A percentile compares a stretch with the other conserved stretches of the same genome.
Conservation (phyloP, 1,284 basidiomycete genomes). For the Microbotryum intermedium region DNA sequence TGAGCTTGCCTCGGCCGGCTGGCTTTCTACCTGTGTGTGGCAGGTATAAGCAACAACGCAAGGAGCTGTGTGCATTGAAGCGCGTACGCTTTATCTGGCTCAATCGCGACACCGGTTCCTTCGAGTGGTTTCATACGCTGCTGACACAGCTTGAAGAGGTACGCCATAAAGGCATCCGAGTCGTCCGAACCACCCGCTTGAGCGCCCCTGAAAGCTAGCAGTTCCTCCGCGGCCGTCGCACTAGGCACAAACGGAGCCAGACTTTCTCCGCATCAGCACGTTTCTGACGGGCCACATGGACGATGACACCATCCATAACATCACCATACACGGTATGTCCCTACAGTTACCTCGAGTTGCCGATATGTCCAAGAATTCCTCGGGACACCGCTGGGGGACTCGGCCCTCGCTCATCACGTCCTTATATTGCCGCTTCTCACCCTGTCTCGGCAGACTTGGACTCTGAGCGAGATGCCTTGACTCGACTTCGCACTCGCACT, state of each 20-base stretch:
- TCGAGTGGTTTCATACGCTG: conserved; percentile 84
- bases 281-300: conserved; percentile 78
- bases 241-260: conserved; percentile 44
- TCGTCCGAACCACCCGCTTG: background rate
- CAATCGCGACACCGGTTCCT: conserved; percentile 49
- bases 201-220: background rate
- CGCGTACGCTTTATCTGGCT: conserved; percentile 83
- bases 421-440: too few species aligned
- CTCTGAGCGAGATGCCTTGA: conserved; percentile 62
- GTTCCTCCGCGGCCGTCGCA: too few species aligned
- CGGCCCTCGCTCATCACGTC: background rate
- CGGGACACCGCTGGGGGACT: too few species aligned
- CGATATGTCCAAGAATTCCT: too few species aligned
- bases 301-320: conserved; percentile 80
- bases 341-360: conserved; percentile 22
- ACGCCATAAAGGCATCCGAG: conserved; percentile 44
- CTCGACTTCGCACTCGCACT: conserved; percentile 69
- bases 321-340: conserved; percentile 60
- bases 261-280: conserved; percentile 80
- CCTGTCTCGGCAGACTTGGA: conserved; percentile 42
- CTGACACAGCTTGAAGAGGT: conserved; percentile 75
- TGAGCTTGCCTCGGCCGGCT: too few species aligned
- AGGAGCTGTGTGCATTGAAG: conserved; percentile 62
- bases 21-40: background rate
- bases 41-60: conserved; percentile 64